phyloP scores from a whole-genome alignment of 257 asterid genomes.

The Avicennia marina region DNA sequence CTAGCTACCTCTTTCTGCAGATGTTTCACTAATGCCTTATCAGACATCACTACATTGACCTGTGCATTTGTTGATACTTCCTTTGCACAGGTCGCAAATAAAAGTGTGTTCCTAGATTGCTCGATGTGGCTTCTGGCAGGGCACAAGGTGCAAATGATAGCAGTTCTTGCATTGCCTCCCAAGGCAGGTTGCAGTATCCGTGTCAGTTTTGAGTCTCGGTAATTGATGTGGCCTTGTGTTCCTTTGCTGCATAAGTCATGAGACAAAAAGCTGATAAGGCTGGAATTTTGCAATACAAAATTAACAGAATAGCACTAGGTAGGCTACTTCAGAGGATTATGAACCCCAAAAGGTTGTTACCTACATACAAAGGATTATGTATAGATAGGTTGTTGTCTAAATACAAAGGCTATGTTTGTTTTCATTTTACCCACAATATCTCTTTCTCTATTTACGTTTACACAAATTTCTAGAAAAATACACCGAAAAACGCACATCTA shows the following conservation, averaged over 20 bases:
- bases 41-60: conserved; percentile 57
- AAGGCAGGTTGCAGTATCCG: conserved; percentile 57
- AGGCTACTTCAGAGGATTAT: too few species aligned
- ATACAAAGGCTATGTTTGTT: too few species aligned
- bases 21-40: conserved; percentile 58
- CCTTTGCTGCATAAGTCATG: conserved; percentile 42
- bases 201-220: conserved; percentile 61
- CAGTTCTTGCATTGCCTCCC: conserved; percentile 72
- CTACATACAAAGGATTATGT: neutral
- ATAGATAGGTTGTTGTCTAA: neutral
- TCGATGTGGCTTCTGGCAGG: conserved; percentile 63
- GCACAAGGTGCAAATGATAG: conserved; percentile 67
- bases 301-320: too few species aligned
- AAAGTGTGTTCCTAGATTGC: conserved; percentile 62
- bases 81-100: conserved; percentile 69
- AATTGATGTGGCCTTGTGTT: conserved; percentile 54
- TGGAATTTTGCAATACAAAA: too few species aligned
- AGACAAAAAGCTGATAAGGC: neutral
- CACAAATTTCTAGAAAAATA: too few species aligned
- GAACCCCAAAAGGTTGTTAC: too few species aligned
- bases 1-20: conserved; percentile 53
- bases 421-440: too few species aligned
- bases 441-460: too few species aligned
- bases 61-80: conserved; percentile 52
- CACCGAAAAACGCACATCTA: too few species aligned